These are phyloP conservation scores for Geranium brycei DNA, from an alignment of 345 rosid species.

Conservation along the genomic window DNA sequence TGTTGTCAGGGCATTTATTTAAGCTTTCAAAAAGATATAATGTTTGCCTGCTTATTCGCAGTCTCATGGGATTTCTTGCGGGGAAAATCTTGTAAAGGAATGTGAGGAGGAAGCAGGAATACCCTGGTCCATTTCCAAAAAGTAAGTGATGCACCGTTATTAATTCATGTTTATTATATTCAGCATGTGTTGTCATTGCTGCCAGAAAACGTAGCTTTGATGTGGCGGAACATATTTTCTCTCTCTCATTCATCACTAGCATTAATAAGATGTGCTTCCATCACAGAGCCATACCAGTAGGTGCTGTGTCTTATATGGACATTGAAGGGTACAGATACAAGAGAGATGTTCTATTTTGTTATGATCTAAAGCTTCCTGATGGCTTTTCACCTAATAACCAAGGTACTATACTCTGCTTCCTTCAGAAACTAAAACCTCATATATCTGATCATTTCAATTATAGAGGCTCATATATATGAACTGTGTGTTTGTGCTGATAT, in stretches of 20 bases:
- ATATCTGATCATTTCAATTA: background rate
- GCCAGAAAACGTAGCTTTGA: background rate
- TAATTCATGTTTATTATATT: background rate
- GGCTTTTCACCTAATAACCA: conserved; percentile 53
- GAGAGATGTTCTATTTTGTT: conserved; percentile 77
- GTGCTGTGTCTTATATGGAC: conserved; percentile 78
- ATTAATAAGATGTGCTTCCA: too few species aligned
- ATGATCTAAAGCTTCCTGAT: conserved; percentile 66
- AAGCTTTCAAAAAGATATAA: too few species aligned
- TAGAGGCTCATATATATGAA: background rate
- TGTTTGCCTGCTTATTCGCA: conserved; percentile 12
- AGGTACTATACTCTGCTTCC: conserved; percentile 24
- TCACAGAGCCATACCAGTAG: conserved; percentile 59
- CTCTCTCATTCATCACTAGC: background rate
- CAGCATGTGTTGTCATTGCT: background rate
- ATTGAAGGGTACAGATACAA: conserved; percentile 52
- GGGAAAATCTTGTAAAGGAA: conserved; percentile 74
- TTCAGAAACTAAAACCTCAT: conserved; percentile 1
- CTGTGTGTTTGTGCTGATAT: background rate
- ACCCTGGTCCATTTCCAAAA: conserved; percentile 36
- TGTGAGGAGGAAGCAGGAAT: conserved; percentile 96
- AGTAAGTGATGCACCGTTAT: conserved; percentile 24
- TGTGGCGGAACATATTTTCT: background rate
- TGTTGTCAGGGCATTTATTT: too few species aligned
- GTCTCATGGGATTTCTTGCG: conserved; percentile 71